Base-by-base conservation (phyloP, 495 filamentous ascomycete species). In the Penicillium flavigenum region DNA sequence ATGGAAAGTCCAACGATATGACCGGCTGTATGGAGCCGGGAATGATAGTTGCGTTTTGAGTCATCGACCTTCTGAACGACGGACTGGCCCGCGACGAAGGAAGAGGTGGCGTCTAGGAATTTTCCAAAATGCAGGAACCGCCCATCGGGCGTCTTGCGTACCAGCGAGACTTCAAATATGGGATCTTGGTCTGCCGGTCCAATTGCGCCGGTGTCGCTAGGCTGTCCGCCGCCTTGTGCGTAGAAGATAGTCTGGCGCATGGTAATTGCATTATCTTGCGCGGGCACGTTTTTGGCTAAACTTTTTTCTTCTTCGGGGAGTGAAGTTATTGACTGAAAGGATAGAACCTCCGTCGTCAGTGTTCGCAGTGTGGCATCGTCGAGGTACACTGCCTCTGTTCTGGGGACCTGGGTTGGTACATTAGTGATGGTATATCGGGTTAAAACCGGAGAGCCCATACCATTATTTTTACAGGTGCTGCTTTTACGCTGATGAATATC, bases 181-280 rank as follows among this genome's bases (percentile, higher is more conserved):
- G 67, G 34, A 6, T 58, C 45, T 1, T 64, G 60, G 39, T 68
- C 55, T 19, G 48, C 31, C 34, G 63, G 50, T 26, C 58, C 69
- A 57, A 88, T 85, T 42, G 62, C 58, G 39, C 85, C 85, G 20
- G 73, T 78, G 56, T 88, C 85, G 19, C 79, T 81, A 22, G 84
- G 83, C 67, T 88, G 85, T 11, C 85, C 85, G 38, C 85, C 85
- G 34, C 85, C 85, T 64, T 87, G 84, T 5, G 83, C 77, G 53
- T 88, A 82, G 59, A 88, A 86, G 56, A 87, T 83, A 4, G 85
- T 88, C 47, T 79, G 50, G 17, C 73, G 70, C 22, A 78, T 86
- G 2, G 79, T 75, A 32, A 88, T 63, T 14, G 77, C 68, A 36
- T 44, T 58, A 43, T 60, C 46, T 38, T 63, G 64, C 22, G 52